phyloP scores from a whole-genome alignment of 192 early-diverging fungal genomes.

The Coemansia sp. region DNA sequence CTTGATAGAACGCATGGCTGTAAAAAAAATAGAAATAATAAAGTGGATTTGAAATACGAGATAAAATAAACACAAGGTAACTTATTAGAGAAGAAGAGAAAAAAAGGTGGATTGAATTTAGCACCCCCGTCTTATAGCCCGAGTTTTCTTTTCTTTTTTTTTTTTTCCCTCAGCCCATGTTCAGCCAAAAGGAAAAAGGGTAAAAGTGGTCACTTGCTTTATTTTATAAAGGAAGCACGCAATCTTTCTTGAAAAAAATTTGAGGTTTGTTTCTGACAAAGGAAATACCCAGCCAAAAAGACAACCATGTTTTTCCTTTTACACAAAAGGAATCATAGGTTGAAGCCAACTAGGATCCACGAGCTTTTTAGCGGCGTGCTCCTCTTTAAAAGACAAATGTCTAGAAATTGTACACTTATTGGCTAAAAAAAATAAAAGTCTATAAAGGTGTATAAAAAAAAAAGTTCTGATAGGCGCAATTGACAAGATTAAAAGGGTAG shows the following conservation, averaged over 20 bases:
- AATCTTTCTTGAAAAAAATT: not conserved
- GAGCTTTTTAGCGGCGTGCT: not conserved
- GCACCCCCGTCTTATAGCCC: not conserved
- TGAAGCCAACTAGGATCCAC: not conserved
- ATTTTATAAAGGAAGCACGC: not conserved
- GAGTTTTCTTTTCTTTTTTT: not conserved
- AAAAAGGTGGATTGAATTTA: not conserved
- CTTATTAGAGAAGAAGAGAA: too few relatives aligned
- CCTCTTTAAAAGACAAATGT: not conserved
- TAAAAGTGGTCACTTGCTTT: not conserved
- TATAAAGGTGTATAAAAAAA: not conserved
- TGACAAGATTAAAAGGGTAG: not conserved
- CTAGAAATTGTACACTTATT: not conserved
- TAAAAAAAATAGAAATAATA: too few relatives aligned
- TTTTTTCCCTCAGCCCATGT: not conserved
- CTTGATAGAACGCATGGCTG: not conserved
- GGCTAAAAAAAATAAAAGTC: not conserved
- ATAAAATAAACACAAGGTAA: too few relatives aligned
- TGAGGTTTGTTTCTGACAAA: not conserved
- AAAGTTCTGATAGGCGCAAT: not conserved
- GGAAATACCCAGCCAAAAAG: not conserved
- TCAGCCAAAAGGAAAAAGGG: not conserved
- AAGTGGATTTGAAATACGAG: too few relatives aligned
- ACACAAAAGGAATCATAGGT: not conserved
- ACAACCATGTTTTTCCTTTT: not conserved